Percentiles rank a stretch among this genome's conserved stretches.
phyloP scores from a whole-genome alignment of 768 basidiomycete species.

The Gelatoporia subvermispora region DNA sequence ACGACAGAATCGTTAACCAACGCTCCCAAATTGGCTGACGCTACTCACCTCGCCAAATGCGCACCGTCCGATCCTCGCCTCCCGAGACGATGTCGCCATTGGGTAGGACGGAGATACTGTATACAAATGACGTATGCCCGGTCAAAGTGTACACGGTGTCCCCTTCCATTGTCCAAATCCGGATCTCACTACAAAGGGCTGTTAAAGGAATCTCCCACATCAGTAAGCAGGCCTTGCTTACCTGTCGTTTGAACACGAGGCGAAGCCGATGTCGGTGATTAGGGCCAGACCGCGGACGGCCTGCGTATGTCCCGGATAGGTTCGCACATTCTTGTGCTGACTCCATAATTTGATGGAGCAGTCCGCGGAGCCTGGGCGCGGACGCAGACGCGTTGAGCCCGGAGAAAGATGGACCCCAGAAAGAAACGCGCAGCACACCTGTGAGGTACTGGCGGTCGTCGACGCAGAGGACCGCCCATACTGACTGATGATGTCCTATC shows the following conservation, averaged over 20 bases:
- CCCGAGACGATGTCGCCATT: slow-evolving; percentile 81
- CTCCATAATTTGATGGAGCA: slow-evolving; percentile 90
- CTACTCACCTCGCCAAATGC: slow-evolving; percentile 81
- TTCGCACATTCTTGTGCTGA: slow-evolving; percentile 66
- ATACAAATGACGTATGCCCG: slow-evolving; percentile 96
- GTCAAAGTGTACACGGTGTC: slow-evolving; percentile 74
- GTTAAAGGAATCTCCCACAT: slow-evolving; percentile 5
- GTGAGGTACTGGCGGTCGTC: slow-evolving; percentile 77
- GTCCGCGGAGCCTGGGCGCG: slow-evolving; percentile 77
- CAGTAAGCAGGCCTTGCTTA: slow-evolving; percentile 24
- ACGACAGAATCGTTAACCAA: neutral
- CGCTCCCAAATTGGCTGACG: neutral
- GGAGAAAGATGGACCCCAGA: neutral
- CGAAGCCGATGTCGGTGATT: slow-evolving; percentile 86
- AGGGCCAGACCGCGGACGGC: slow-evolving; percentile 84
- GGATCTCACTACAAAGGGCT: slow-evolving; percentile 76
- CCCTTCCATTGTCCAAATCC: slow-evolving; percentile 85
- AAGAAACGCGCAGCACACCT: slow-evolving; percentile 40
- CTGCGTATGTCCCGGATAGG: slow-evolving; percentile 84
- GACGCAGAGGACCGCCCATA: slow-evolving; percentile 87
- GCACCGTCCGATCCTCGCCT: slow-evolving; percentile 90
- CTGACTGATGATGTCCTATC: slow-evolving; percentile 83
- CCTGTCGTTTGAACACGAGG: slow-evolving; percentile 95
- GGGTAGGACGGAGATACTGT: slow-evolving; percentile 79
- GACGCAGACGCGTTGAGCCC: neutral